Percentiles rank a stretch among this genome's conserved stretches.
These are phyloP conservation scores for Chimonanthus salicifolius DNA, from an alignment of 164 flowering plant species.

Conservation along the genomic window DNA sequence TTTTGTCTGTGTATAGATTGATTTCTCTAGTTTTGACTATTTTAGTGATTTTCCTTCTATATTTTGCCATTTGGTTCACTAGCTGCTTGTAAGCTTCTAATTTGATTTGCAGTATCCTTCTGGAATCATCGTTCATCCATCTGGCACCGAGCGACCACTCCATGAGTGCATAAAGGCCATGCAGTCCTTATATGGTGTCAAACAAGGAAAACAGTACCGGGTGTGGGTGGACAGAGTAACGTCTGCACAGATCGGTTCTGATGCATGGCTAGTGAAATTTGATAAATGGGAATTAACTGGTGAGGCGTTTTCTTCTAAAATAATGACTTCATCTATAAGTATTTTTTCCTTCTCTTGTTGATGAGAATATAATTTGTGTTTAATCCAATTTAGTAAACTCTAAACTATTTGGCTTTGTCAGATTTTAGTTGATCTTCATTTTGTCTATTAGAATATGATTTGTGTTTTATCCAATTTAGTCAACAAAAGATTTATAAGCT, in stretches of 20 bases:
- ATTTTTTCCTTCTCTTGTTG: neutral
- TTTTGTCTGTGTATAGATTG: no score
- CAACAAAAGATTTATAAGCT: neutral
- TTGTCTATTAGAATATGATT: no score
- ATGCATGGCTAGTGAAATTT: slow-evolving; percentile 68
- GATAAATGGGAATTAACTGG: slow-evolving; percentile 64
- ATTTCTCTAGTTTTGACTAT: neutral
- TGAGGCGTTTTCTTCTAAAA: slow-evolving; percentile 19
- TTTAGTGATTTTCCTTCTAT: neutral
- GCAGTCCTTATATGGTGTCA: slow-evolving; percentile 44
- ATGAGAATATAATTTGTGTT: neutral
- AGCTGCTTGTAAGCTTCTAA: slow-evolving; percentile 1
- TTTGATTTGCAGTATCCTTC: slow-evolving; percentile 37
- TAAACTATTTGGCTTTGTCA: neutral
- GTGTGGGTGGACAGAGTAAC: slow-evolving; percentile 65
- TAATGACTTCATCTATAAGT: neutral
- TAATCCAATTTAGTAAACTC: neutral
- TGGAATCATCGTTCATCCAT: slow-evolving; percentile 54
- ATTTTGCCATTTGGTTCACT: neutral
- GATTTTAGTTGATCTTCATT: neutral
- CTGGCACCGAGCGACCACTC: slow-evolving; percentile 47
- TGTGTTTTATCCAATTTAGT: neutral
- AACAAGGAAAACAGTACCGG: slow-evolving; percentile 49
- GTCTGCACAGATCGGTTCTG: slow-evolving; percentile 42
- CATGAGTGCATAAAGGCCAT: slow-evolving; percentile 29